Conservation (phyloP, 495 filamentous ascomycete species). For the Penicillium odoratum region DNA sequence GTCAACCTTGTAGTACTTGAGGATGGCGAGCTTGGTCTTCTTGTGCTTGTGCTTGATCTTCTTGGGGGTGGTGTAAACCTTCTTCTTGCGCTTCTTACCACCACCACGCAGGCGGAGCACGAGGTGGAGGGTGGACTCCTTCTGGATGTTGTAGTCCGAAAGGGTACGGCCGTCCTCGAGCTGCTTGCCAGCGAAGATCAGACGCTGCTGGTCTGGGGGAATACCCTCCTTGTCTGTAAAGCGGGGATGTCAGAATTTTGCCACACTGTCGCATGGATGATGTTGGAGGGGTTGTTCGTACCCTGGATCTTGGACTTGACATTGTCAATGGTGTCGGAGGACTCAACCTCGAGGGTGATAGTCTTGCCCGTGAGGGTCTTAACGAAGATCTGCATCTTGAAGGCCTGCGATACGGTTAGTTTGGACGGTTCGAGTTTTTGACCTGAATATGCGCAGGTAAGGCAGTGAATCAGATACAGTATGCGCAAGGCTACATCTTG, state of each 20-base stretch:
- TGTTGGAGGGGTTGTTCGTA: slow-evolving; percentile 27
- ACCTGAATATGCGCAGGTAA: background rate
- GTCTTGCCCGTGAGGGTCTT: slow-evolving; percentile 99
- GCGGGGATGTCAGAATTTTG: slow-evolving; percentile 11
- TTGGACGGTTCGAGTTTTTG: background rate
- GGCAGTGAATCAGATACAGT: background rate
- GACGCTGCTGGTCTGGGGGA: slow-evolving; percentile 98
- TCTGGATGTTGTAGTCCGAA: slow-evolving; percentile 99
- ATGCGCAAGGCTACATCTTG: slow-evolving; percentile 12
- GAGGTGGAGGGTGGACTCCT: slow-evolving; percentile 98
- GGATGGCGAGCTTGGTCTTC: slow-evolving; percentile 98
- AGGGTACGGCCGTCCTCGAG: slow-evolving; percentile 99
- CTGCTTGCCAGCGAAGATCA: slow-evolving; percentile 99
- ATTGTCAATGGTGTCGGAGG: slow-evolving; percentile 99
- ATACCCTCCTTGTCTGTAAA: slow-evolving; percentile 96
- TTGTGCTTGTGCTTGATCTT: slow-evolving; percentile 99
- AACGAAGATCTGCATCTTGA: slow-evolving; percentile 98
- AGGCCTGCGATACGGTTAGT: slow-evolving; percentile 42
- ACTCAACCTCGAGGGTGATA: slow-evolving; percentile 99
- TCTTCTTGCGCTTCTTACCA: slow-evolving; percentile 99
- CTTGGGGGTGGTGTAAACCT: slow-evolving; percentile 99
- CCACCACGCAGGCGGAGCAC: slow-evolving; percentile 96
- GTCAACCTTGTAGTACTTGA: slow-evolving; percentile 99
- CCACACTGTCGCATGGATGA: background rate
- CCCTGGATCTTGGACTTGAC: slow-evolving; percentile 94